These are phyloP conservation scores for Metroxylon sagu DNA, from an alignment of 176 grass and related monocot genomes.

Conservation along the genomic window DNA sequence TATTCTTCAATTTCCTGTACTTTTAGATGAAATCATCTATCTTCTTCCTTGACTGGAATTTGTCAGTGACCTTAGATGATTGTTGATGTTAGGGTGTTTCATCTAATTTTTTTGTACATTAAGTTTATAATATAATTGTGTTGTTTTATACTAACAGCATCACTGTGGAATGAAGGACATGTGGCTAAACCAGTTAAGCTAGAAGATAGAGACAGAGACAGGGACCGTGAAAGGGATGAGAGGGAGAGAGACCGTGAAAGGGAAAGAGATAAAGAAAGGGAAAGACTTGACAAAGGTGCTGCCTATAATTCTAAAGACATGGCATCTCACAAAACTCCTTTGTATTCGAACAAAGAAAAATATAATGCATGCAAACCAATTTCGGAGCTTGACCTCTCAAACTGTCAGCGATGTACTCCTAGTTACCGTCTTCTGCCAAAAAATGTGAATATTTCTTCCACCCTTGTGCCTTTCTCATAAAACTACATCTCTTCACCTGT, in stretches of 20 bases:
- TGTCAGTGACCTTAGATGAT: neutral
- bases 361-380: conserved; percentile 66
- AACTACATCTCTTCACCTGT: neutral
- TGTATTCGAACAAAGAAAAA: conserved; percentile 54
- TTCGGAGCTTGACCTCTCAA: conserved; percentile 70
- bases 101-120: too few relatives aligned
- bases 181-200: conserved; percentile 21
- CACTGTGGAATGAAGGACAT: conserved; percentile 42
- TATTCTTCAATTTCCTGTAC: conserved; percentile 6
- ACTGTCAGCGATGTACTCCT: conserved; percentile 60
- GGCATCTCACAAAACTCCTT: conserved; percentile 20
- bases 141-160: conserved; percentile 1
- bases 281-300: conserved; percentile 42
- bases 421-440: conserved; percentile 82
- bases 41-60: neutral
- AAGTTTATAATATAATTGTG: neutral
- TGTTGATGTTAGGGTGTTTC: too few relatives aligned
- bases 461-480: neutral
- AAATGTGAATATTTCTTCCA: conserved; percentile 28
- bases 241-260: conserved; percentile 47
- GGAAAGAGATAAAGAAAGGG: conserved; percentile 36
- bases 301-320: conserved; percentile 37
- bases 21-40: neutral
- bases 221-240: conserved; percentile 42
- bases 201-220: conserved; percentile 51